Evolutionary conservation across 169 alveolate species (phyloP).

Genomic region (Plasmodium yoelii): DNA sequence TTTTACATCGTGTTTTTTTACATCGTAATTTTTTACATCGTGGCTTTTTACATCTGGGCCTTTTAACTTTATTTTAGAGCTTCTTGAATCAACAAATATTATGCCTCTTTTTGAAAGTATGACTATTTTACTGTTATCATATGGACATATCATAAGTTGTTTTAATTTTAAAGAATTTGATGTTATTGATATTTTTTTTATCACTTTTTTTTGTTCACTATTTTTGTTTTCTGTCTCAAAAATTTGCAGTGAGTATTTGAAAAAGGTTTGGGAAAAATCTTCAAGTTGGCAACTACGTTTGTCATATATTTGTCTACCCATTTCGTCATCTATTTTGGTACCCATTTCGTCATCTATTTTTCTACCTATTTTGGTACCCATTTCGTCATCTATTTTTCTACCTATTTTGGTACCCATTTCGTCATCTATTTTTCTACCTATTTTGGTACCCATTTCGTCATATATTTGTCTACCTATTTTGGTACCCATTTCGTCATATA

Average conservation of each 20-base stretch:
- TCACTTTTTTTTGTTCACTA: not conserved
- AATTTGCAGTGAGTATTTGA: conserved; percentile 7
- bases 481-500: no score
- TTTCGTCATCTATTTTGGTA: no score
- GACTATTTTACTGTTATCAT: conserved; percentile 47
- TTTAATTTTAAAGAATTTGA: not conserved
- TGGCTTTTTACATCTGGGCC: not conserved
- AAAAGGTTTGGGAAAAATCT: not conserved
- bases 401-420: no score
- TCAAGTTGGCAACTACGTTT: not conserved
- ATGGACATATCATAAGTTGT: conserved; percentile 54
- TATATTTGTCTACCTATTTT: no score
- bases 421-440: no score
- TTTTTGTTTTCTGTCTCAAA: not conserved
- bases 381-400: no score
- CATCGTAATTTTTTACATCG: no score
- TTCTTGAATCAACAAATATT: not conserved
- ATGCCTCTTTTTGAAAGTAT: conserved; percentile 34
- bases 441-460: no score
- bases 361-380: no score
- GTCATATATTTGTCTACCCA: no score
- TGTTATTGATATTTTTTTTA: conserved; percentile 1
- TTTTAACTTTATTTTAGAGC: conserved; percentile 1
- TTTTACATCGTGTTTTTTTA: no score
- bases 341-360: no score